Conservation (phyloP, 1,284 basidiomycete genomes). For the Agaricales sp. region DNA sequence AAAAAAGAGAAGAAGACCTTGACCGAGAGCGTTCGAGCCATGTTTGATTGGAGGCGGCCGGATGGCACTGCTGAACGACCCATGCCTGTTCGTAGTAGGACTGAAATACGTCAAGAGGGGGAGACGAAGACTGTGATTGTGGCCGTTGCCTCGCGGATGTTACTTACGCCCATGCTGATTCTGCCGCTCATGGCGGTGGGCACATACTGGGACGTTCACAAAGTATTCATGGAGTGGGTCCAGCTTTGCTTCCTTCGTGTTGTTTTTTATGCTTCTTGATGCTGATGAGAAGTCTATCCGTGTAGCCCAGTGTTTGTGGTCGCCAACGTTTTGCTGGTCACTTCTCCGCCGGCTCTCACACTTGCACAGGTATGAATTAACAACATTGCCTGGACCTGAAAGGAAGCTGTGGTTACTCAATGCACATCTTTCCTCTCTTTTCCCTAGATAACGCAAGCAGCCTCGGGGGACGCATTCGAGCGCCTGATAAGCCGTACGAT, state of each 20-base stretch:
- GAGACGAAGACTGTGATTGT: slow-evolving; percentile 79
- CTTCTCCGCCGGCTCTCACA: slow-evolving; percentile 75
- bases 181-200: slow-evolving; percentile 63
- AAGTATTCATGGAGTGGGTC: slow-evolving; percentile 69
- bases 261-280: slow-evolving; percentile 8
- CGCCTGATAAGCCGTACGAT: slow-evolving; percentile 76
- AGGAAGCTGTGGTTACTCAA: slow-evolving; percentile 1
- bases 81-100: slow-evolving; percentile 10
- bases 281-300: slow-evolving; percentile 11
- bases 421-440: background rate
- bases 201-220: slow-evolving; percentile 51
- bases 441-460: slow-evolving; percentile 77
- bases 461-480: slow-evolving; percentile 84
- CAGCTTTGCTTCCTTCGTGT: slow-evolving; percentile 8
- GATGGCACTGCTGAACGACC: slow-evolving; percentile 2
- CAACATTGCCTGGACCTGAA: slow-evolving; percentile 6
- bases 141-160: slow-evolving; percentile 73
- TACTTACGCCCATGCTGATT: slow-evolving; percentile 73
- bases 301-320: slow-evolving; percentile 76
- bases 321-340: slow-evolving; percentile 63
- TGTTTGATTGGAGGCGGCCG: slow-evolving; percentile 20
- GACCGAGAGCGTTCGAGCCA: slow-evolving; percentile 14
- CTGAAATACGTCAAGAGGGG: slow-evolving; percentile 19
- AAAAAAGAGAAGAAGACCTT: slow-evolving; percentile 3
- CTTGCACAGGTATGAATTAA: slow-evolving; percentile 65